A percentile compares a stretch with the other conserved stretches of the same genome.
phyloP scores from a whole-genome alignment of 2,329 filamentous ascomycete species.

The Pseudogymnoascus sp. region DNA sequence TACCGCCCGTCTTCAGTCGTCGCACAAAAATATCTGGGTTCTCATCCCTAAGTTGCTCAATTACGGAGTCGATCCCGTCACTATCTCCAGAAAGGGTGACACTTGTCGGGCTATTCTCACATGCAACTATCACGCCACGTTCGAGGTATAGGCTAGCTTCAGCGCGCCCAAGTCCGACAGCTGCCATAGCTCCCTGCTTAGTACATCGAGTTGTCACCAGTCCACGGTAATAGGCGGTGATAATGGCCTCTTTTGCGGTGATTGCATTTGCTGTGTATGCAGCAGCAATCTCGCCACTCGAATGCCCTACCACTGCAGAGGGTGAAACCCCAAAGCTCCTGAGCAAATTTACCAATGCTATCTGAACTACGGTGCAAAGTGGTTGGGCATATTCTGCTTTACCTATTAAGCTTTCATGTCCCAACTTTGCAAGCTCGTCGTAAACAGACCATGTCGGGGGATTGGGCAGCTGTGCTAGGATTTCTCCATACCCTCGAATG shows the following conservation, averaged over 20 bases:
- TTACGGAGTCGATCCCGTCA: conserved; percentile 12
- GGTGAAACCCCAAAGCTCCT: conserved; percentile 33
- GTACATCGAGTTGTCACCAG: conserved; percentile 24
- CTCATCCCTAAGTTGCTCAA: conserved; percentile 19
- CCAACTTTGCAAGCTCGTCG: not conserved
- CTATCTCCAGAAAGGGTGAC: conserved; percentile 22
- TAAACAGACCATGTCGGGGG: not conserved
- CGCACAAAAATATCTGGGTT: conserved; percentile 16
- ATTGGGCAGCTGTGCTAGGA: not conserved
- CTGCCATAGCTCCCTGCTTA: conserved; percentile 42
- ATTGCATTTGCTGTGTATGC: conserved; percentile 35
- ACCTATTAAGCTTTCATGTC: conserved; percentile 32
- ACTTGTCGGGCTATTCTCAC: conserved; percentile 24
- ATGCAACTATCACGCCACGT: conserved; percentile 26
- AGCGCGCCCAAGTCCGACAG: conserved; percentile 32
- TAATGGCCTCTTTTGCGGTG: conserved; percentile 27
- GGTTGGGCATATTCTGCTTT: conserved; percentile 36
- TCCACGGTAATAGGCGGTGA: conserved; percentile 37
- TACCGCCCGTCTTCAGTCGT: conserved; percentile 17
- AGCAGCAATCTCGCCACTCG: conserved; percentile 40
- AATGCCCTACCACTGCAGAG: conserved; percentile 36
- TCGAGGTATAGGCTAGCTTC: conserved; percentile 12
- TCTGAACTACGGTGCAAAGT: conserved; percentile 39
- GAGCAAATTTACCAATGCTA: conserved; percentile 37
- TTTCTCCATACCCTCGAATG: not conserved